Percentiles rank a stretch among this genome's conserved stretches.
phyloP scores from a whole-genome alignment of 768 basidiomycete genomes.

The Calocybe gangraenosa region DNA sequence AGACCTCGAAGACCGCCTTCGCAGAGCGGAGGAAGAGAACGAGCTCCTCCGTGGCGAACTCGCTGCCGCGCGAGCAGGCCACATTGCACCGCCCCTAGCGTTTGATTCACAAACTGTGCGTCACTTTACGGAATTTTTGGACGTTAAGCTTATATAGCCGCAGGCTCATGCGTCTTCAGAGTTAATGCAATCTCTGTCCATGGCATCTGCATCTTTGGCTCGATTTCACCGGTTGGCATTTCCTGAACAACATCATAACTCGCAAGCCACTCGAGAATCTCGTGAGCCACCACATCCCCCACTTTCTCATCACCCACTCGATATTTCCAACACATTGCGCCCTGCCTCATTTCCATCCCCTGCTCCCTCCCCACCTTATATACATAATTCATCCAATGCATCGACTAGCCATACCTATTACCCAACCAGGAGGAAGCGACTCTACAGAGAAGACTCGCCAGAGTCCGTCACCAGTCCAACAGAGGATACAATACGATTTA shows the following conservation, averaged over 20 bases:
- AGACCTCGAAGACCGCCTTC: constrained; percentile 52
- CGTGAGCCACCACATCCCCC: constrained; percentile 7
- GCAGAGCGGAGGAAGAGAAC: constrained; percentile 54
- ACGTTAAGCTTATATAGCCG: constrained; percentile 6
- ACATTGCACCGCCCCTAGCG: constrained; percentile 24
- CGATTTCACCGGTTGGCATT: constrained; percentile 50
- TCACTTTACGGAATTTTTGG: constrained; percentile 2
- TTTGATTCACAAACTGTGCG: constrained; percentile 30
- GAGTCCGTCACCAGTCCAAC: constrained; percentile 13
- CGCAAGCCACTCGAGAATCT: constrained; percentile 8
- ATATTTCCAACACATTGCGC: constrained; percentile 14
- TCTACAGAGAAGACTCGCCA: constrained; percentile 29
- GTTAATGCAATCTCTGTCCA: constrained; percentile 43
- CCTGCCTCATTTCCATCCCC: constrained; percentile 26
- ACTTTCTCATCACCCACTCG: constrained; percentile 8
- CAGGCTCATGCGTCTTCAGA: constrained; percentile 53
- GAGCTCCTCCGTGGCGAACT: constrained; percentile 44
- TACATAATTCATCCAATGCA: constrained; percentile 4
- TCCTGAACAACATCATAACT: constrained; percentile 20
- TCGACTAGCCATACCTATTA: constrained; percentile 4
- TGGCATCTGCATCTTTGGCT: constrained; percentile 44
- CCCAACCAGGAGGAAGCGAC: constrained; percentile 24
- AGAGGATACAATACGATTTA: constrained; percentile 9
- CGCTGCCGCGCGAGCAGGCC: constrained; percentile 35
- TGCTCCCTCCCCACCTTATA: constrained; percentile 19